These are phyloP conservation scores for Ophiocordyceps camponoti-rufipedis DNA, from an alignment of 2,329 filamentous ascomycete species.

Conservation along the genomic window DNA sequence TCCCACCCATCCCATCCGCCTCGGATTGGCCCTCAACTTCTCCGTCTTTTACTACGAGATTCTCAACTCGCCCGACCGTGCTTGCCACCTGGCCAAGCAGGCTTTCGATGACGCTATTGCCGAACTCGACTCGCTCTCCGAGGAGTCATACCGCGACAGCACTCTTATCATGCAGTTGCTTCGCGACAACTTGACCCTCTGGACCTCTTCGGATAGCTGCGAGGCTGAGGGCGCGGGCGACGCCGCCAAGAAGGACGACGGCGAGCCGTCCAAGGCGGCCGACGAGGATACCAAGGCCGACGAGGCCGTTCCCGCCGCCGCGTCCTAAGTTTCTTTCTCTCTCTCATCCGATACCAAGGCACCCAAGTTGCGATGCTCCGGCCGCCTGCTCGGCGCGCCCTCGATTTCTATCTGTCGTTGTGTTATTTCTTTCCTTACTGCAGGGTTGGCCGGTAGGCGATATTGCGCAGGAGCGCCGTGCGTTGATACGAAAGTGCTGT, in stretches of 20 bases:
- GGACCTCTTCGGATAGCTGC: conserved; percentile 82
- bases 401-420: conserved; percentile 2
- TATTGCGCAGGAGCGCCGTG: conserved; percentile 14
- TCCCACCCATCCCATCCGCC: conserved; percentile 92
- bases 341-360: conserved; percentile 18
- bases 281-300: conserved; percentile 27
- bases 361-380: conserved; percentile 15
- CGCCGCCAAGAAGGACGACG: conserved; percentile 41
- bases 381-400: conserved; percentile 5
- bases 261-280: conserved; percentile 22
- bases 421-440: conserved; percentile 6
- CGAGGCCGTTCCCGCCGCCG: conserved; percentile 23
- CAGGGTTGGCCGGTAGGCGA: conserved; percentile 17
- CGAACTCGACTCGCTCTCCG: conserved; percentile 91
- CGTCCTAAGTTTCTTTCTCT: conserved; percentile 28
- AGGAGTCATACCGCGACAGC: conserved; percentile 98
- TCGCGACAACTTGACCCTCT: conserved; percentile 93
- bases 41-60: conserved; percentile 99
- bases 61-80: conserved; percentile 93
- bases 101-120: conserved; percentile 97
- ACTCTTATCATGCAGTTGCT: conserved; percentile 98
- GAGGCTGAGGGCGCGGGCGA: conserved; percentile 52
- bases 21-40: conserved; percentile 96
- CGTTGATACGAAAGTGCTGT: conserved; percentile 10
- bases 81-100: conserved; percentile 97